Evolutionary conservation across 345 rosid genomes (phyloP).

Genomic region (Populus davidiana): DNA sequence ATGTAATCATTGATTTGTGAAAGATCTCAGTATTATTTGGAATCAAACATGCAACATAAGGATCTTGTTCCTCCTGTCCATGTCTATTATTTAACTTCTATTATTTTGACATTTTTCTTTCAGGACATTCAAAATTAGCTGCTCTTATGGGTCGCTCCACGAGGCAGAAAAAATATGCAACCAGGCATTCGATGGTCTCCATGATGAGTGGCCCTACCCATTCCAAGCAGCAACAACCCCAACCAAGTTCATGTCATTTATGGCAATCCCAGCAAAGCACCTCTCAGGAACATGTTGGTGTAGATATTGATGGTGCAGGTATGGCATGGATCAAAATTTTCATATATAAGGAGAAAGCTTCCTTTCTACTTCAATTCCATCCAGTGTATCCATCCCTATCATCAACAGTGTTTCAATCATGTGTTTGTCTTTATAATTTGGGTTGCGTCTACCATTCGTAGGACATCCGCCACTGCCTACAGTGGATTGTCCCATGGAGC

Average conservation of each 20-base stretch:
- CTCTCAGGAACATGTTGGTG: conserved; percentile 13
- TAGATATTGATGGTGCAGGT: conserved; percentile 10
- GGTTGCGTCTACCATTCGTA: background rate
- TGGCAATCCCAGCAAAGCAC: conserved; percentile 18
- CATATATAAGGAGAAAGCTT: background rate
- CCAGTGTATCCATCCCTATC: background rate
- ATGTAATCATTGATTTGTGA: background rate
- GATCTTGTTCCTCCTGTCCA: background rate
- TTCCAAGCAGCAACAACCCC: conserved; percentile 20
- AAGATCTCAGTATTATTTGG: background rate
- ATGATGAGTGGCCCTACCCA: conserved; percentile 1
- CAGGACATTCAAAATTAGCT: conserved; percentile 20
- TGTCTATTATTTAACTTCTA: background rate
- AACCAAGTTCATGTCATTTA: conserved; percentile 10
- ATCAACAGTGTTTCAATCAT: background rate
- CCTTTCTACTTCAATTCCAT: conserved; percentile 6
- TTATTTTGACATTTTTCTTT: background rate
- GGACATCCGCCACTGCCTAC: conserved; percentile 11
- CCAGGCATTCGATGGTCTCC: background rate
- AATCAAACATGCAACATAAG: background rate
- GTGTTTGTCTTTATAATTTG: background rate
- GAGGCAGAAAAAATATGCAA: conserved; percentile 9
- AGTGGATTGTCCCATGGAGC: conserved; percentile 9
- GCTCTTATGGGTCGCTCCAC: background rate
- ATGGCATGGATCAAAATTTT: background rate